A percentile compares a stretch with the other conserved stretches of the same genome.
These are phyloP conservation scores for Tetrahymena elliotti DNA, from an alignment of 73 alveolate genomes.

Conservation along the genomic window DNA sequence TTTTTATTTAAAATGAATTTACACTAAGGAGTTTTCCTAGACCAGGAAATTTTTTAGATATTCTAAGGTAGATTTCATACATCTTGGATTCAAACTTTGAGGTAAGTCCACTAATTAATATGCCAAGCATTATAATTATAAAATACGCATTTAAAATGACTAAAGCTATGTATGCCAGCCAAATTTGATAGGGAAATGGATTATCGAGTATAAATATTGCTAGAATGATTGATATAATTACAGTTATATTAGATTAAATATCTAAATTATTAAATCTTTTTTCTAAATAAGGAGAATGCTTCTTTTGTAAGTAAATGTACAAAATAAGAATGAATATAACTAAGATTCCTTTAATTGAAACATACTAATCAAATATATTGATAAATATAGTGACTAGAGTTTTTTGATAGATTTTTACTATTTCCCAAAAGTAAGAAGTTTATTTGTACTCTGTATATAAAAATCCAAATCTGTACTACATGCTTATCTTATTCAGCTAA, in stretches of 20 bases:
- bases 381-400: slow-evolving; percentile 14
- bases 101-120: background rate
- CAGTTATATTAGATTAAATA: slow-evolving; percentile 9
- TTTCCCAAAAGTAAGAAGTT: slow-evolving; percentile 29
- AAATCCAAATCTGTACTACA: slow-evolving; percentile 13
- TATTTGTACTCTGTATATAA: slow-evolving; percentile 8
- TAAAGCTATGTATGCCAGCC: background rate
- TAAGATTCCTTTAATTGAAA: slow-evolving; percentile 13
- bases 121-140: background rate
- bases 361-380: background rate
- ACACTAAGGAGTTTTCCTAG: background rate
- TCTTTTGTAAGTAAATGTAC: background rate
- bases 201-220: background rate
- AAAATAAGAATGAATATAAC: slow-evolving; percentile 1
- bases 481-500: background rate
- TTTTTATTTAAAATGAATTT: background rate
- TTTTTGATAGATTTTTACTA: slow-evolving; percentile 24
- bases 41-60: background rate
- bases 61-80: background rate
- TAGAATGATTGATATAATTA: slow-evolving; percentile 3
- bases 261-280: slow-evolving; percentile 20
- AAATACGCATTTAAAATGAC: background rate
- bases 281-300: slow-evolving; percentile 12
- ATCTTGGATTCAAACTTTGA: background rate
- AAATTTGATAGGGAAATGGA: background rate